Evolutionary conservation across 495 filamentous ascomycete genomes (phyloP).

Genomic region (Aspergillus baeticus): DNA sequence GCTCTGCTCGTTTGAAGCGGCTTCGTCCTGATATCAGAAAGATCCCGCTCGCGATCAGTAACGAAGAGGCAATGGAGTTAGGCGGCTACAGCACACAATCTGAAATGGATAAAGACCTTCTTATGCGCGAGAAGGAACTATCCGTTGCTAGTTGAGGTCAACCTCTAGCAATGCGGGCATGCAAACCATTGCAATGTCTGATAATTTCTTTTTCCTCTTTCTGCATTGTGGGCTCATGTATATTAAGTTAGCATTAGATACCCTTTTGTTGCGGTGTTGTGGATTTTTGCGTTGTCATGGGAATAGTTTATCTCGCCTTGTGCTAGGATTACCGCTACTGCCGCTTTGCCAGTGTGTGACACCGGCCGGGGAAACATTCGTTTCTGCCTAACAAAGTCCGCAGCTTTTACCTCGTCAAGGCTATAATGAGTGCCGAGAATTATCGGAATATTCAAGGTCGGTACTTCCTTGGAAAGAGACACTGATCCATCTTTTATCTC

Average conservation of each 20-base stretch:
- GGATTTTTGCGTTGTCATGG: background rate
- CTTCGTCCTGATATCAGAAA: conserved; percentile 30
- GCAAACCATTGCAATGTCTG: background rate
- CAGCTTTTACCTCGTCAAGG: too few relatives aligned
- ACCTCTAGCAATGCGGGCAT: background rate
- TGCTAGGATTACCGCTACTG: background rate
- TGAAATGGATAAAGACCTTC: conserved; percentile 32
- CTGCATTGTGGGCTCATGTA: conserved; percentile 3
- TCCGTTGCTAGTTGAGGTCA: background rate
- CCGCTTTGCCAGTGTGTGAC: background rate
- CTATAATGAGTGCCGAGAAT: too few relatives aligned
- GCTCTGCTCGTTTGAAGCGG: conserved; percentile 27
- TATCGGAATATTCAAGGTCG: too few relatives aligned
- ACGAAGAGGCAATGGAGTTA: conserved; percentile 26
- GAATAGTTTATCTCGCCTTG: background rate
- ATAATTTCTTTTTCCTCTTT: background rate
- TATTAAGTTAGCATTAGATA: conserved; percentile 11
- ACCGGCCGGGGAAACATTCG: too few relatives aligned
- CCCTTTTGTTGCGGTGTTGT: conserved; percentile 5
- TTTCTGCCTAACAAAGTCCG: too few relatives aligned
- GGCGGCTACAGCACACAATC: conserved; percentile 30
- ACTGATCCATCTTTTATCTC: too few relatives aligned
- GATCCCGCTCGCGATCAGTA: conserved; percentile 23
- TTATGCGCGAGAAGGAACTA: conserved; percentile 24
- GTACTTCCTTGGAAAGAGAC: too few relatives aligned